These are phyloP conservation scores for Tetrahymena thermophila DNA, from an alignment of 73 alveolate species.

Conservation along the genomic window DNA sequence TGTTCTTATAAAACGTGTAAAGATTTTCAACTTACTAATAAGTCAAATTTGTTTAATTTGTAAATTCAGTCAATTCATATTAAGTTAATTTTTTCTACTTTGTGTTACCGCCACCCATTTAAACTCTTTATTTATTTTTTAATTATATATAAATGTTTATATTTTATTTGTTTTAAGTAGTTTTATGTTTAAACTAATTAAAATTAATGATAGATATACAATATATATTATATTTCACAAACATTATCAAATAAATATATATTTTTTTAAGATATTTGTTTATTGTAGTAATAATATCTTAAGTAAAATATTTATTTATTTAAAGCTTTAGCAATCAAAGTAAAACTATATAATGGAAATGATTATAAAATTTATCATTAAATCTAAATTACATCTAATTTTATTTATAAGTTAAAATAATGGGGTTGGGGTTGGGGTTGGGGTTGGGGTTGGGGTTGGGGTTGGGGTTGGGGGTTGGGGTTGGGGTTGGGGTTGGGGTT, in stretches of 20 bases:
- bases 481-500: no score
- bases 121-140: neutral
- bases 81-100: slow-evolving; percentile 22
- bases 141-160: neutral
- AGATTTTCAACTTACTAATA: slow-evolving; percentile 45
- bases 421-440: slow-evolving; percentile 1
- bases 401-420: neutral
- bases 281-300: no score
- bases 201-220: neutral
- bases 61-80: slow-evolving; percentile 44
- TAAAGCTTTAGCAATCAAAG: no score
- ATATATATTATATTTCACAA: no score
- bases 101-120: slow-evolving; percentile 49
- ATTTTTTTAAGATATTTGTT: no score
- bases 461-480: neutral
- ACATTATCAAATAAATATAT: no score
- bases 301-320: no score
- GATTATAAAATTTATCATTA: neutral
- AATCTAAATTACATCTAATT: neutral
- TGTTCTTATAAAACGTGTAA: slow-evolving; percentile 33
- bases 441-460: slow-evolving; percentile 4
- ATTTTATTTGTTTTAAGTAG: neutral
- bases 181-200: neutral
- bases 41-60: slow-evolving; percentile 51
- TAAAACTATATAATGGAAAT: neutral